Evolutionary conservation across 2,329 filamentous ascomycete genomes (phyloP).

Genomic region (Colletotrichum endophyticum): DNA sequence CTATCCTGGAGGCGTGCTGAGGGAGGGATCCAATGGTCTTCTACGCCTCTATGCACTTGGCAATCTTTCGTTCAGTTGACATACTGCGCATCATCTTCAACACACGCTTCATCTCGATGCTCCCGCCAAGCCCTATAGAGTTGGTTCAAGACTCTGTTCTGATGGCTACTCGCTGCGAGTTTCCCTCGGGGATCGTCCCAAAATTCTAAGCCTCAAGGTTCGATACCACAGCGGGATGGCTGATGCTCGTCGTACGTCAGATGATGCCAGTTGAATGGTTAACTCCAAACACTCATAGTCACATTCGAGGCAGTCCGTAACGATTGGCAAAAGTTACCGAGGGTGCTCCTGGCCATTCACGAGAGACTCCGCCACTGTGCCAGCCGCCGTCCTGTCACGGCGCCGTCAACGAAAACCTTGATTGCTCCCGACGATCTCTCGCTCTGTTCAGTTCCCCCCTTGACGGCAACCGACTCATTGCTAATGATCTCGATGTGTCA

Average conservation of each 20-base stretch:
- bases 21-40: neutral
- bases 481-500: neutral
- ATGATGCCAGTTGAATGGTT: neutral
- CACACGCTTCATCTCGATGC: neutral
- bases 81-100: neutral
- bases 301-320: constrained; percentile 3
- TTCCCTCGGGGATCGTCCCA: neutral
- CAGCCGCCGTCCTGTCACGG: neutral
- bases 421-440: neutral
- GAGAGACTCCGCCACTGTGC: neutral
- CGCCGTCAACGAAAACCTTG: neutral
- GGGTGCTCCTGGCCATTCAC: neutral
- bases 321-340: constrained; percentile 2
- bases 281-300: neutral
- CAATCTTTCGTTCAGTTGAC: neutral
- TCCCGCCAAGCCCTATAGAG: neutral
- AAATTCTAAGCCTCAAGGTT: neutral
- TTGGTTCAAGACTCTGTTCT: neutral
- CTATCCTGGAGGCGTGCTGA: neutral
- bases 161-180: neutral
- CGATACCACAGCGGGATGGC: neutral
- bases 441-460: neutral
- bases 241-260: constrained; percentile 2
- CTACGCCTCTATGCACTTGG: too few species aligned
- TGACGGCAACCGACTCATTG: neutral